phyloP scores from a whole-genome alignment of 1,284 basidiomycete genomes.

The Baeospora myosura region DNA sequence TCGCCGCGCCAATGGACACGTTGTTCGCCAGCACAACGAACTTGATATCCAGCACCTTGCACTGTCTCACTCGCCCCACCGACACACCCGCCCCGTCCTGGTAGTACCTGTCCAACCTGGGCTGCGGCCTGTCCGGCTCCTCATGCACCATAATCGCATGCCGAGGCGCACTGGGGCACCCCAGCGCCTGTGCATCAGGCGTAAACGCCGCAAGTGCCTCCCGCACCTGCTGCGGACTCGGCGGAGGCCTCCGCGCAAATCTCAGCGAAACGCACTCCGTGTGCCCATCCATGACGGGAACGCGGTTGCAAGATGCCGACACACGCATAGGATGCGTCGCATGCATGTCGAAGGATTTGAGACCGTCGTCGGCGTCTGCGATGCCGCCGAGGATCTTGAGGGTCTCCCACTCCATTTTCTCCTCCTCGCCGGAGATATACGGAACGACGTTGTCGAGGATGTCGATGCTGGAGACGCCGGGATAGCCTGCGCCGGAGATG shows the following conservation, averaged over 20 bases:
- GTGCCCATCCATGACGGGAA: constrained; percentile 91
- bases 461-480: constrained; percentile 86
- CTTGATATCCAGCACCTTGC: constrained; percentile 90
- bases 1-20: constrained; percentile 94
- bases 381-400: constrained; percentile 93
- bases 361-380: constrained; percentile 39
- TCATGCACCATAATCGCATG: constrained; percentile 91
- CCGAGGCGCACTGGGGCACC: constrained; percentile 81
- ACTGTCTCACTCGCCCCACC: constrained; percentile 88
- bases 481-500: constrained; percentile 95
- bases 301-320: constrained; percentile 88
- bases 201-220: constrained; percentile 74
- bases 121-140: constrained; percentile 90
- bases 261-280: constrained; percentile 83
- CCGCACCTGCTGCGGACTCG: constrained; percentile 82
- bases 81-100: constrained; percentile 90
- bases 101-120: constrained; percentile 84
- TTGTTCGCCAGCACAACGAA: constrained; percentile 95
- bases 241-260: constrained; percentile 77
- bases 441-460: constrained; percentile 97
- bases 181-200: constrained; percentile 73
- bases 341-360: constrained; percentile 81
- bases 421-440: constrained; percentile 92
- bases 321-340: constrained; percentile 73
- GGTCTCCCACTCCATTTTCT: constrained; percentile 99